phyloP scores from a whole-genome alignment of 352 stramenopile genomes.

The Phytophthora pinifolia region DNA sequence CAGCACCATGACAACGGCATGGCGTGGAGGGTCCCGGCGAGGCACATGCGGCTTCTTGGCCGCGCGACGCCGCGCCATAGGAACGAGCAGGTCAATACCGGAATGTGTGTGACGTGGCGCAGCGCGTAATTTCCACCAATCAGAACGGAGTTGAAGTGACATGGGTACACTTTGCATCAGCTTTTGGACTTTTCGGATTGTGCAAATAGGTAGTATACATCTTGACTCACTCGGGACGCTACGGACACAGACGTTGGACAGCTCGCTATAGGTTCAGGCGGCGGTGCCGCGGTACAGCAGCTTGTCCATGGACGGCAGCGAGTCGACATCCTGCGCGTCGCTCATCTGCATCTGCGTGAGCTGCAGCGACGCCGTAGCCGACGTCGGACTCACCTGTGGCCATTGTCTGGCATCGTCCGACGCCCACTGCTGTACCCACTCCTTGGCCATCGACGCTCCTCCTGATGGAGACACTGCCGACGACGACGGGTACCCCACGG shows the following conservation, averaged over 20 bases:
- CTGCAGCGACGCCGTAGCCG: slow-evolving; percentile 17
- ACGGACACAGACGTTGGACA: slow-evolving; percentile 7
- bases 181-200: slow-evolving; percentile 14
- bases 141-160: slow-evolving; percentile 3
- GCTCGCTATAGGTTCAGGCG: slow-evolving; percentile 1
- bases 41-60: slow-evolving; percentile 21
- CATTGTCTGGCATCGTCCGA: slow-evolving; percentile 26
- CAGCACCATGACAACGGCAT: slow-evolving; percentile 93
- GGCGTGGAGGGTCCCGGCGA: slow-evolving; percentile 25
- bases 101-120: slow-evolving; percentile 15
- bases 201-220: slow-evolving; percentile 34
- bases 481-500: not conserved
- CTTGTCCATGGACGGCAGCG: slow-evolving; percentile 66
- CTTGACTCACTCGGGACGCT: slow-evolving; percentile 17
- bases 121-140: slow-evolving; percentile 24
- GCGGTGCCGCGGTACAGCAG: slow-evolving; percentile 45
- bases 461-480: slow-evolving; percentile 5
- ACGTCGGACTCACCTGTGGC: slow-evolving; percentile 23
- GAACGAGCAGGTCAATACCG: not conserved
- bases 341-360: slow-evolving; percentile 21
- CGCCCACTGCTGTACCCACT: slow-evolving; percentile 23
- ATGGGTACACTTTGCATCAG: slow-evolving; percentile 5
- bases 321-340: slow-evolving; percentile 30
- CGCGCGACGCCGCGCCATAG: slow-evolving; percentile 13
- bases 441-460: slow-evolving; percentile 7